phyloP scores from a whole-genome alignment of 164 flowering plant genomes.

The Macadamia tetraphylla region DNA sequence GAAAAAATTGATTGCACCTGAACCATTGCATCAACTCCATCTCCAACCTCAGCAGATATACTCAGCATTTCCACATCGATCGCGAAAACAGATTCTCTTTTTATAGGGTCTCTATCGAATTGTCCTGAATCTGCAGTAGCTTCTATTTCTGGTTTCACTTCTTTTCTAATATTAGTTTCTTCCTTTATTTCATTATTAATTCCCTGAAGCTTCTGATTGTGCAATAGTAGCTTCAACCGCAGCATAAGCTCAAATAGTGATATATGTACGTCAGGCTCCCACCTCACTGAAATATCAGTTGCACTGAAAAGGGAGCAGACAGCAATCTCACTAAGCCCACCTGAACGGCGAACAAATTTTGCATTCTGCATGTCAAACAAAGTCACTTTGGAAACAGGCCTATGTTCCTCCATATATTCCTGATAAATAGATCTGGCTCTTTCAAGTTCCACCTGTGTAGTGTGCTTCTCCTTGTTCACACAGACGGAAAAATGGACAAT shows the following conservation, averaged over 20 bases:
- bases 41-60: constrained; percentile 78
- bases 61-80: constrained; percentile 85
- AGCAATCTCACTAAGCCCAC: constrained; percentile 70
- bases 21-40: constrained; percentile 63
- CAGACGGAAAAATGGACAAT: constrained; percentile 68
- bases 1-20: constrained; percentile 78
- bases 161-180: constrained; percentile 22
- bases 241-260: constrained; percentile 70
- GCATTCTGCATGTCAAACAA: constrained; percentile 94
- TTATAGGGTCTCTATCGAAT: constrained; percentile 48
- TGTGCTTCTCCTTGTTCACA: constrained; percentile 81
- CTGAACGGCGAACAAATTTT: constrained; percentile 84
- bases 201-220: constrained; percentile 51
- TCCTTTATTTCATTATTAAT: constrained; percentile 24
- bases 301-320: constrained; percentile 96
- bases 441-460: constrained; percentile 81
- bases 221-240: constrained; percentile 50
- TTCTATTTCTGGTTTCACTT: constrained; percentile 38
- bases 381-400: constrained; percentile 45
- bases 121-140: constrained; percentile 28
- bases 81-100: constrained; percentile 80
- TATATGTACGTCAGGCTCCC: constrained; percentile 97
- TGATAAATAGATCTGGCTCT: constrained; percentile 82
- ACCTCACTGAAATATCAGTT: constrained; percentile 73
- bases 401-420: constrained; percentile 48